Conservation (phyloP, 148 eudicot genomes). For the Vaccinium vitisidaea region DNA sequence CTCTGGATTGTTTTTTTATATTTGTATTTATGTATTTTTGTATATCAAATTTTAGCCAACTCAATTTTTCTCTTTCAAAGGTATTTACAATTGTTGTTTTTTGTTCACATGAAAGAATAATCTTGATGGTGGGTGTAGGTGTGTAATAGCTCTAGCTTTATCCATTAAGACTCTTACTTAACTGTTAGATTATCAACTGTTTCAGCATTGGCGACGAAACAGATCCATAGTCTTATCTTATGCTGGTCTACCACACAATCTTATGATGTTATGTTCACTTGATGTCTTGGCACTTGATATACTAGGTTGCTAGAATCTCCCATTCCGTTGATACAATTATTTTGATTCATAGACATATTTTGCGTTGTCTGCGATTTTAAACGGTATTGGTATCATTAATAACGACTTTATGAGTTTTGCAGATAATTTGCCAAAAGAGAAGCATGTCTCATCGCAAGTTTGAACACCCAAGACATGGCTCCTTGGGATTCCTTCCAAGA, state of each 20-base stretch:
- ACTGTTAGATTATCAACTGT: not conserved
- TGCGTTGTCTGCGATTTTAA: not conserved
- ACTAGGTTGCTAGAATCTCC: not conserved
- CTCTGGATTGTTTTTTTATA: not conserved
- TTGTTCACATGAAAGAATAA: not conserved
- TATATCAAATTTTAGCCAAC: not conserved
- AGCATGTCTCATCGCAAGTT: slow-evolving; percentile 51
- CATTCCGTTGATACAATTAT: not conserved
- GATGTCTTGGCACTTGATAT: not conserved
- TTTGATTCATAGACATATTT: not conserved
- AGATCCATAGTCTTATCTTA: not conserved
- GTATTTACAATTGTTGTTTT: not conserved
- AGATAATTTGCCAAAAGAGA: slow-evolving; percentile 14
- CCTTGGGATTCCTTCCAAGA: slow-evolving; percentile 45
- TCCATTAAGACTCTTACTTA: not conserved
- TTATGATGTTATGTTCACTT: not conserved
- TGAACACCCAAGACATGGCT: slow-evolving; percentile 49
- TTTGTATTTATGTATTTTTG: not conserved
- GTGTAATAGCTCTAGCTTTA: not conserved
- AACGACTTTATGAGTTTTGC: slow-evolving; percentile 18
- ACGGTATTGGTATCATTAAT: not conserved
- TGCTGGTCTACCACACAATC: not conserved
- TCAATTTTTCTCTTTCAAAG: not conserved
- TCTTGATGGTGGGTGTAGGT: not conserved
- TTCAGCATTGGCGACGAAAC: not conserved